A percentile compares a stretch with the other conserved stretches of the same genome.
Evolutionary conservation across 768 basidiomycete species (phyloP).

Genomic region (Calvatia gigantea): DNA sequence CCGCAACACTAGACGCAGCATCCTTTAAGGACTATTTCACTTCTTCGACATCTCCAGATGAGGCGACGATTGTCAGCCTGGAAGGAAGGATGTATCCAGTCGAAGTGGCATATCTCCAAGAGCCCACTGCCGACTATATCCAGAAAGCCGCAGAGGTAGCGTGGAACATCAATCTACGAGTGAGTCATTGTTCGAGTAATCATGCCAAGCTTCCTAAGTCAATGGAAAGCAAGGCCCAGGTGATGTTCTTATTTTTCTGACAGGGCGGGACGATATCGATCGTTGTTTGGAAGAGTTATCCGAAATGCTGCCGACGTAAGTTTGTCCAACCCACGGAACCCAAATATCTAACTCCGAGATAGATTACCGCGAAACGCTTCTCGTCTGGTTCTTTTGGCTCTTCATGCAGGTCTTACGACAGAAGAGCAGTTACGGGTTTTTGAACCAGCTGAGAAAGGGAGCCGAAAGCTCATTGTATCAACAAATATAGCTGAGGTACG

Average conservation of each 20-base stretch:
- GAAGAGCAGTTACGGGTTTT: slow-evolving; percentile 90
- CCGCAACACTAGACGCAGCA: slow-evolving; percentile 92
- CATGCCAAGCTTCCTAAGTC: slow-evolving; percentile 2
- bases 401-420: slow-evolving; percentile 87
- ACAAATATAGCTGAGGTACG: slow-evolving; percentile 94
- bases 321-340: slow-evolving; percentile 6
- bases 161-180: slow-evolving; percentile 80
- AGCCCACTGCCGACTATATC: slow-evolving; percentile 79
- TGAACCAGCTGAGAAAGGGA: slow-evolving; percentile 66
- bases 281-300: slow-evolving; percentile 76
- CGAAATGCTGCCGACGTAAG: slow-evolving; percentile 72
- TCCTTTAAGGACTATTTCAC: slow-evolving; percentile 90
- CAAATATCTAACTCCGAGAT: neutral
- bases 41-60: slow-evolving; percentile 53
- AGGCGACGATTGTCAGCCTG: slow-evolving; percentile 81
- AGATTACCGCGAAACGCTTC: slow-evolving; percentile 54
- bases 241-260: slow-evolving; percentile 91
- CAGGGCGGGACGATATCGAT: slow-evolving; percentile 96
- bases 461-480: slow-evolving; percentile 85
- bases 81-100: slow-evolving; percentile 97
- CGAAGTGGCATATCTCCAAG: slow-evolving; percentile 82
- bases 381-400: slow-evolving; percentile 63
- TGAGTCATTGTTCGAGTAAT: slow-evolving; percentile 24
- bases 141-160: slow-evolving; percentile 77
- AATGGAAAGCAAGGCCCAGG: slow-evolving; percentile 67